A percentile compares a stretch with the other conserved stretches of the same genome.
Evolutionary conservation across 2,329 filamentous ascomycete genomes (phyloP).

Genomic region (Penicillium sumatraense): DNA sequence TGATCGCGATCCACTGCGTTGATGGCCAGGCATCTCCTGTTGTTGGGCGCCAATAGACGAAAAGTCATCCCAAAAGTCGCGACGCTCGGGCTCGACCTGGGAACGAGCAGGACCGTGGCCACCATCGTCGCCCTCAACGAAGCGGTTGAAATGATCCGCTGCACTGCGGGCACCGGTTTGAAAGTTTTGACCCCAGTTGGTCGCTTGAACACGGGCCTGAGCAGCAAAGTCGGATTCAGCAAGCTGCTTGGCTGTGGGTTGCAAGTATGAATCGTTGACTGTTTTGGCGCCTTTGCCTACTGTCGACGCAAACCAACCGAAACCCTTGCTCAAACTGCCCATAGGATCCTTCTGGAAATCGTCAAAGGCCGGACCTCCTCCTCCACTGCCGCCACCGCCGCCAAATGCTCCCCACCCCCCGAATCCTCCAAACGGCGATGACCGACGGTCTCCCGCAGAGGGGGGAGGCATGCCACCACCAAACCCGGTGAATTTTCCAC

Average conservation of each 20-base stretch:
- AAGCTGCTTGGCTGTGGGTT: slow-evolving; percentile 88
- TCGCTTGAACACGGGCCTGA: slow-evolving; percentile 65
- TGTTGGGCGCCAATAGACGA: slow-evolving; percentile 62
- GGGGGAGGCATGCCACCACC: slow-evolving; percentile 72
- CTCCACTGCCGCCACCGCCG: slow-evolving; percentile 42
- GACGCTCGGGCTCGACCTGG: slow-evolving; percentile 65
- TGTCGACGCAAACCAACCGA: slow-evolving; percentile 89
- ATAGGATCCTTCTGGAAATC: slow-evolving; percentile 92
- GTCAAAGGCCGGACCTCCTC: slow-evolving; percentile 69
- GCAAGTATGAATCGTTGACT: slow-evolving; percentile 88
- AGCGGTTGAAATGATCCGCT: slow-evolving; percentile 79
- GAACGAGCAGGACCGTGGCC: slow-evolving; percentile 51
- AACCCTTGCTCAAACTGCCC: slow-evolving; percentile 84
- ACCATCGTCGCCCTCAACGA: slow-evolving; percentile 75
- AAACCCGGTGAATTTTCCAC: slow-evolving; percentile 91
- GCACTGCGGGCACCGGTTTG: slow-evolving; percentile 71
- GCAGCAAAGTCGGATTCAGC: slow-evolving; percentile 78
- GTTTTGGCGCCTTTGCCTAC: slow-evolving; percentile 90
- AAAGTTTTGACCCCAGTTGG: slow-evolving; percentile 63
- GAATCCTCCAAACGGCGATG: slow-evolving; percentile 28
- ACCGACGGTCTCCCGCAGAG: slow-evolving; percentile 36
- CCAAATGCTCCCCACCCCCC: slow-evolving; percentile 18
- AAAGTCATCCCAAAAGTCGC: slow-evolving; percentile 93
- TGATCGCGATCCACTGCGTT: slow-evolving; percentile 41
- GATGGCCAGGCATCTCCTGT: slow-evolving; percentile 19